A percentile compares a stretch with the other conserved stretches of the same genome.
Evolutionary conservation across 768 basidiomycete genomes (phyloP).

Genomic region (Macrolepiota albuminosa): DNA sequence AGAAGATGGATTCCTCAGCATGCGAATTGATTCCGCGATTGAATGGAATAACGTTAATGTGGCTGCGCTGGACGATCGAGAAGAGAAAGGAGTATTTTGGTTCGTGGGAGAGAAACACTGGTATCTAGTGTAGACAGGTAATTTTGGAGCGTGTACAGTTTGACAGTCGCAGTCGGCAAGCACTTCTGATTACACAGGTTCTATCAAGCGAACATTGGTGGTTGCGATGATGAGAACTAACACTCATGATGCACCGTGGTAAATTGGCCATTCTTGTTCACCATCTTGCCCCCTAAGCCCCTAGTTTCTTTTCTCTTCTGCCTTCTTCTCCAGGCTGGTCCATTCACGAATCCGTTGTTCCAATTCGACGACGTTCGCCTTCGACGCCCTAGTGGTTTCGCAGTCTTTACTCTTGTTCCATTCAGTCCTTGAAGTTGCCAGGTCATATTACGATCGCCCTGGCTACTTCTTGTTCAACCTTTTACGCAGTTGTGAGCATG

Average conservation of each 20-base stretch:
- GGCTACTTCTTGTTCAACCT: neutral
- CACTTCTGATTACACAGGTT: neutral
- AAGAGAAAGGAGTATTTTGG: slow-evolving; percentile 52
- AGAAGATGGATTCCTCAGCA: slow-evolving; percentile 45
- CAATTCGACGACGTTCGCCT: slow-evolving; percentile 12
- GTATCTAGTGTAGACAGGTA: slow-evolving; percentile 50
- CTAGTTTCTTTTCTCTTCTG: slow-evolving; percentile 19
- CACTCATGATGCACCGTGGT: neutral
- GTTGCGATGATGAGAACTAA: neutral
- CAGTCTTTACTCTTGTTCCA: slow-evolving; percentile 14
- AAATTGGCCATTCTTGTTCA: neutral
- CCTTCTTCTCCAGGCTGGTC: slow-evolving; percentile 24
- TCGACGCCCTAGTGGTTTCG: slow-evolving; percentile 40
- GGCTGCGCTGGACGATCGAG: slow-evolving; percentile 42
- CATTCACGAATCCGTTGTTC: slow-evolving; percentile 21
- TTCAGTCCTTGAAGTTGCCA: slow-evolving; percentile 4
- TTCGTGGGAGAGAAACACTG: slow-evolving; percentile 56
- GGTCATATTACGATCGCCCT: neutral
- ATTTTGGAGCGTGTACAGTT: slow-evolving; percentile 2
- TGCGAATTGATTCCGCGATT: slow-evolving; percentile 22
- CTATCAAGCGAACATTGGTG: neutral
- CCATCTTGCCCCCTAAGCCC: neutral
- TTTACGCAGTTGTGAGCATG: slow-evolving; percentile 13
- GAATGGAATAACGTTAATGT: slow-evolving; percentile 18
- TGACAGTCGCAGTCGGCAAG: neutral